Percentiles rank a stretch among this genome's conserved stretches.
Evolutionary conservation across 768 basidiomycete genomes (phyloP).

Genomic region (Paxillus ammoniavirescens): DNA sequence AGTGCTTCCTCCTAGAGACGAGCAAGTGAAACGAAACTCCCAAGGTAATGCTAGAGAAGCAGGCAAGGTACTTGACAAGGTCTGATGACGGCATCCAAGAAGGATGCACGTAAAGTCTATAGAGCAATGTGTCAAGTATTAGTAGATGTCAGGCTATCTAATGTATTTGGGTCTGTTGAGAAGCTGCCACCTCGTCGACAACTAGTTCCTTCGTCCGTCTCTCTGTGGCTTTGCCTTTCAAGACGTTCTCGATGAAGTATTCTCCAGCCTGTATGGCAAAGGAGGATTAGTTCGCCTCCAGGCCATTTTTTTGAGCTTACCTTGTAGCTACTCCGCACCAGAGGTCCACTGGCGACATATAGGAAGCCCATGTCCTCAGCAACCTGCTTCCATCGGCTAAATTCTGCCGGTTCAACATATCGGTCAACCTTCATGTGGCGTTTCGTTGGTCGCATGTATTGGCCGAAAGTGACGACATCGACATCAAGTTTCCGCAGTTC

Average conservation of each 20-base stretch:
- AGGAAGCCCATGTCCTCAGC: slow-evolving; percentile 95
- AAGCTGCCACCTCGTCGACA: slow-evolving; percentile 14
- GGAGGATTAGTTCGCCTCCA: neutral
- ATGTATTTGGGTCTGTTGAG: slow-evolving; percentile 9
- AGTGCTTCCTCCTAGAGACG: too few relatives aligned
- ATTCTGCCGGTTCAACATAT: slow-evolving; percentile 93
- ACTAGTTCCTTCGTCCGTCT: slow-evolving; percentile 37
- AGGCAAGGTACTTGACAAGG: too few relatives aligned
- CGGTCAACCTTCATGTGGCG: slow-evolving; percentile 98
- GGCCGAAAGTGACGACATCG: slow-evolving; percentile 98
- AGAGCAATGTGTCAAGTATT: neutral
- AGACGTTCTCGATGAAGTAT: slow-evolving; percentile 90
- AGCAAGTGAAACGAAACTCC: too few relatives aligned
- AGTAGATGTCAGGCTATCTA: neutral
- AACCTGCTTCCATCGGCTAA: slow-evolving; percentile 84
- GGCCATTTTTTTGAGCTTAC: slow-evolving; percentile 40
- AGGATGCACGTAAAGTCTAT: neutral
- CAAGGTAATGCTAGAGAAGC: too few relatives aligned
- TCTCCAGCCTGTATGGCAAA: slow-evolving; percentile 75
- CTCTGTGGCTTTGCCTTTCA: slow-evolving; percentile 56
- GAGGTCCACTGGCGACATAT: slow-evolving; percentile 94
- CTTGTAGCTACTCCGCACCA: slow-evolving; percentile 97
- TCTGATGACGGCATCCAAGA: neutral
- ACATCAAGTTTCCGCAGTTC: slow-evolving; percentile 87
- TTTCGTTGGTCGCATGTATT: slow-evolving; percentile 99